A percentile compares a stretch with the other conserved stretches of the same genome.
Conservation (phyloP, 2,329 filamentous ascomycete species). For the Arthrobotrys conoides region DNA sequence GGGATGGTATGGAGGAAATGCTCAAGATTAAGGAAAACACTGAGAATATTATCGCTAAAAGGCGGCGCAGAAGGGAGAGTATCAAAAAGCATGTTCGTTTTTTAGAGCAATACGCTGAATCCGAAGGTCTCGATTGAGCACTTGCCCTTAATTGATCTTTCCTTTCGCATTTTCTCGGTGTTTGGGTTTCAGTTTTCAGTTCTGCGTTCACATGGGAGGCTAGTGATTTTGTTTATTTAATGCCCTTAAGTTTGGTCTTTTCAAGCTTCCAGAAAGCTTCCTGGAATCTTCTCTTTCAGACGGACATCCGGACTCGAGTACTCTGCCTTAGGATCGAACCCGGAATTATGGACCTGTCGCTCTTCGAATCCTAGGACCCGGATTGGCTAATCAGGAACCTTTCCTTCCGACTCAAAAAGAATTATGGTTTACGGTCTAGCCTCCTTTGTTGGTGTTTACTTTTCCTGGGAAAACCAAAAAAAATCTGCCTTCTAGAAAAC, state of each 20-base stretch:
- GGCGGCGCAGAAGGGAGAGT: constrained; percentile 58
- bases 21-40: constrained; percentile 60
- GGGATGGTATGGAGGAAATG: constrained; percentile 60
- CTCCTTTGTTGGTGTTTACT: constrained; percentile 14
- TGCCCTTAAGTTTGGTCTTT: constrained; percentile 24
- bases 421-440: constrained; percentile 13
- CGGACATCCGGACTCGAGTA: constrained; percentile 32
- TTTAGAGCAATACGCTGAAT: constrained; percentile 60
- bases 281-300: constrained; percentile 24
- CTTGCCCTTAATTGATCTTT: constrained; percentile 16
- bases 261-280: constrained; percentile 7
- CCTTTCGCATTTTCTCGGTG: constrained; percentile 28
- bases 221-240: constrained; percentile 23
- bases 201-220: constrained; percentile 30
- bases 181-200: constrained; percentile 33
- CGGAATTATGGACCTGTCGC: constrained; percentile 31
- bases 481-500: constrained; percentile 17
- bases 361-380: constrained; percentile 21
- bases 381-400: constrained; percentile 1
- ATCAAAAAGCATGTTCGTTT: constrained; percentile 61
- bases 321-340: constrained; percentile 23
- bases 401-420: constrained; percentile 15
- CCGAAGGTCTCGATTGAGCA: constrained; percentile 52
- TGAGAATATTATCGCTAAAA: constrained; percentile 57
- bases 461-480: constrained; percentile 3